phyloP scores from a whole-genome alignment of 352 stramenopile genomes.

The Pythium rhizo-oryzae region DNA sequence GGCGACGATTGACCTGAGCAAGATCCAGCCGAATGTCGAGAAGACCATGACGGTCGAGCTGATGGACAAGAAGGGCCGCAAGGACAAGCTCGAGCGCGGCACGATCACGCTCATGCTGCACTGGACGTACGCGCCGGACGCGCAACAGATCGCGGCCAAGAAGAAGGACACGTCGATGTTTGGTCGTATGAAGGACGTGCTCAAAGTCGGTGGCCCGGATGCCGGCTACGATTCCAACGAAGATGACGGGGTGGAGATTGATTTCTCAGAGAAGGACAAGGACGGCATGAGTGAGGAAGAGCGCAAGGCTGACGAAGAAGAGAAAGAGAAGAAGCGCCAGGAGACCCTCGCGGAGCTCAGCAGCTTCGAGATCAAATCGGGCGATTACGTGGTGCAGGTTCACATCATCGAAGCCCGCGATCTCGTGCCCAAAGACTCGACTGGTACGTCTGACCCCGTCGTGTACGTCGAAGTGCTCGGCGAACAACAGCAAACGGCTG shows the following conservation, averaged over 20 bases:
- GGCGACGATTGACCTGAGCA: slow-evolving; percentile 53
- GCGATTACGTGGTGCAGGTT: slow-evolving; percentile 89
- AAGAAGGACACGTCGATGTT: slow-evolving; percentile 76
- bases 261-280: slow-evolving; percentile 46
- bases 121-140: slow-evolving; percentile 58
- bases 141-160: slow-evolving; percentile 61
- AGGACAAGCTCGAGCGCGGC: slow-evolving; percentile 69
- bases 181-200: slow-evolving; percentile 33
- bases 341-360: slow-evolving; percentile 78
- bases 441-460: slow-evolving; percentile 91
- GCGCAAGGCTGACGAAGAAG: slow-evolving; percentile 69
- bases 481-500: slow-evolving; percentile 81
- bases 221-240: slow-evolving; percentile 76
- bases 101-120: slow-evolving; percentile 53
- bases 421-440: slow-evolving; percentile 85
- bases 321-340: slow-evolving; percentile 71
- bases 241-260: slow-evolving; percentile 70
- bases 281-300: slow-evolving; percentile 67
- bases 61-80: slow-evolving; percentile 60
- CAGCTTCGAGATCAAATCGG: slow-evolving; percentile 84
- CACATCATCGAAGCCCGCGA: slow-evolving; percentile 91
- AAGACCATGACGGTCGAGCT: slow-evolving; percentile 63
- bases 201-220: slow-evolving; percentile 63
- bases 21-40: slow-evolving; percentile 56
- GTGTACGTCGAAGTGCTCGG: slow-evolving; percentile 89